phyloP scores from a whole-genome alignment of 495 filamentous ascomycete genomes.

The Chaetomium cochliodes region DNA sequence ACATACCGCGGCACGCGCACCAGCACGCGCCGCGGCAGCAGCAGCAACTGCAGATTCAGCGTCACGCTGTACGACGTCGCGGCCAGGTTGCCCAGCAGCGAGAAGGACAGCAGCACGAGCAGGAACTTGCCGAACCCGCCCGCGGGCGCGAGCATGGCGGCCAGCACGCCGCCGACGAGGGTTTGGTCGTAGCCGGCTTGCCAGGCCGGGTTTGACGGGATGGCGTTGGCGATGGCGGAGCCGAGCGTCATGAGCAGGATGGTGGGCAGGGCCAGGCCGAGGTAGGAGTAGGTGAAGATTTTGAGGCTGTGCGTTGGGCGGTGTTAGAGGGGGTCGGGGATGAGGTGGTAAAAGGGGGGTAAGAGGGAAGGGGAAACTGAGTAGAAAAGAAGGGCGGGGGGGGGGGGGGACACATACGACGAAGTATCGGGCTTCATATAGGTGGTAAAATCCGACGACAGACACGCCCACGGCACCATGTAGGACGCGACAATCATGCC shows the following conservation, averaged over 20 bases:
- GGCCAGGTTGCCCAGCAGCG: constrained; percentile 53
- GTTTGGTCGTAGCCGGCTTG: constrained; percentile 45
- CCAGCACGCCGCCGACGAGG: constrained; percentile 54
- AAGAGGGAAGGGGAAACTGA: too few species aligned
- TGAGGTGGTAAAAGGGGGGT: constrained; percentile 12
- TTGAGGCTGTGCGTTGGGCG: constrained; percentile 31
- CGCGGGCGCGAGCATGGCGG: constrained; percentile 51
- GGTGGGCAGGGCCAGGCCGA: constrained; percentile 49
- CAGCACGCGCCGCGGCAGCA: constrained; percentile 38
- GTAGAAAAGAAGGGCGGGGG: not conserved
- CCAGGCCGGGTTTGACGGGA: constrained; percentile 47
- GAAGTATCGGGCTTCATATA: constrained; percentile 50
- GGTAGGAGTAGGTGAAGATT: constrained; percentile 48
- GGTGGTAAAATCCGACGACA: constrained; percentile 51
- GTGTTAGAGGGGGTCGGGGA: not conserved
- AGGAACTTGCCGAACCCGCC: constrained; percentile 59
- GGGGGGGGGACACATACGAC: constrained; percentile 32
- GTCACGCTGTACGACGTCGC: constrained; percentile 52
- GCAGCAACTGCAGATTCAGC: constrained; percentile 57
- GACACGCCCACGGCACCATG: constrained; percentile 48
- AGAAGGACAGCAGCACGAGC: constrained; percentile 53
- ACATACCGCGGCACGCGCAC: constrained; percentile 52
- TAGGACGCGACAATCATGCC: constrained; percentile 48
- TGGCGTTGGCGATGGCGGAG: constrained; percentile 52
- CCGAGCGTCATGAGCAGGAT: constrained; percentile 55